Evolutionary conservation across 169 alveolate species (phyloP).

Genomic region (Fabrea salina): DNA sequence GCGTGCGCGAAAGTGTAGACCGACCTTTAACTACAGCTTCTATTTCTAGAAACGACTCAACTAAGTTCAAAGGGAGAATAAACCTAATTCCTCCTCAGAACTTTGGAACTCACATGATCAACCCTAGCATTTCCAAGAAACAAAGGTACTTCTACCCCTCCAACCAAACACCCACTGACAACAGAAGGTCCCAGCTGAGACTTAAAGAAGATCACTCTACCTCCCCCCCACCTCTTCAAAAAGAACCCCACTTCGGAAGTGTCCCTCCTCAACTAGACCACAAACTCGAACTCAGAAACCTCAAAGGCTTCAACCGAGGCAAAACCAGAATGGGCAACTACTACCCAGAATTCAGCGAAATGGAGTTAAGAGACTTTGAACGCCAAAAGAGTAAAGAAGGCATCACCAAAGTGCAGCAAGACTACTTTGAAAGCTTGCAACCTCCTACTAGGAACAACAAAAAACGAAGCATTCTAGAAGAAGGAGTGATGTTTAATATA

Average conservation of each 20-base stretch:
- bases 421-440: background rate
- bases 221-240: background rate
- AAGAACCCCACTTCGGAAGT: background rate
- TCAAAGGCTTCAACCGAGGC: background rate
- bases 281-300: background rate
- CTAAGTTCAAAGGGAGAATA: background rate
- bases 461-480: slow-evolving; percentile 13
- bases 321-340: background rate
- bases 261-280: background rate
- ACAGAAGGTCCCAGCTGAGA: background rate
- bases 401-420: background rate
- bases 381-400: slow-evolving; percentile 16
- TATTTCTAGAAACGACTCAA: background rate
- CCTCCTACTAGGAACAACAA: too few species aligned
- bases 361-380: background rate
- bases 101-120: background rate
- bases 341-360: background rate
- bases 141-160: background rate
- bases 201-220: background rate
- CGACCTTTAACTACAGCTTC: slow-evolving; percentile 1
- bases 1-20: background rate
- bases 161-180: slow-evolving; percentile 13
- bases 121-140: too few species aligned
- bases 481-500: background rate
- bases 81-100: background rate